Percentiles rank a stretch among this genome's conserved stretches.
Evolutionary conservation across 2,329 filamentous ascomycete species (phyloP).

Genomic region (Paecilomyces formosus): DNA sequence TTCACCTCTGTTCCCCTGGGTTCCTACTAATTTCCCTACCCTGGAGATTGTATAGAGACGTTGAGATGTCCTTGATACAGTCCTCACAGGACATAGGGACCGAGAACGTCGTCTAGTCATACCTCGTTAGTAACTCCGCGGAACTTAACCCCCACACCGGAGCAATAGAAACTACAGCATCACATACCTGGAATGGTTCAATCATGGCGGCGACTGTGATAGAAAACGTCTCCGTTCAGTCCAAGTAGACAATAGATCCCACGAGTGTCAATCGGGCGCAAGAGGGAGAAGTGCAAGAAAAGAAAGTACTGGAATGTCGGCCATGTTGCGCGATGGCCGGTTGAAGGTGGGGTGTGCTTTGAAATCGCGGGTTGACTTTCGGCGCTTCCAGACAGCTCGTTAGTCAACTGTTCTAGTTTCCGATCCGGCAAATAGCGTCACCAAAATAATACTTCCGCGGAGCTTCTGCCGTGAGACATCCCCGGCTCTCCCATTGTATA

Average conservation of each 20-base stretch:
- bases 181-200: slow-evolving; percentile 38
- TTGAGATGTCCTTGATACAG: slow-evolving; percentile 81
- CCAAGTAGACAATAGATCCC: neutral
- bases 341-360: slow-evolving; percentile 20
- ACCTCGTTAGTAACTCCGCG: slow-evolving; percentile 9
- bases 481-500: neutral
- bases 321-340: slow-evolving; percentile 10
- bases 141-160: neutral
- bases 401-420: slow-evolving; percentile 6
- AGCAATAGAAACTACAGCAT: slow-evolving; percentile 5
- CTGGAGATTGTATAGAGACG: slow-evolving; percentile 65
- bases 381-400: slow-evolving; percentile 8
- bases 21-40: slow-evolving; percentile 34
- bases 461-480: slow-evolving; percentile 2
- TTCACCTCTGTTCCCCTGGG: neutral
- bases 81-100: slow-evolving; percentile 87
- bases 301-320: neutral
- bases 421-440: slow-evolving; percentile 14
- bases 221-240: neutral
- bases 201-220: slow-evolving; percentile 26
- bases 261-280: neutral
- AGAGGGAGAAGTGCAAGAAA: neutral
- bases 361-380: slow-evolving; percentile 23
- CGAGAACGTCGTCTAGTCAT: slow-evolving; percentile 77
- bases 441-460: slow-evolving; percentile 7